Evolutionary conservation across 495 filamentous ascomycete species (phyloP).

Genomic region (Aspergillus olivimuriae): DNA sequence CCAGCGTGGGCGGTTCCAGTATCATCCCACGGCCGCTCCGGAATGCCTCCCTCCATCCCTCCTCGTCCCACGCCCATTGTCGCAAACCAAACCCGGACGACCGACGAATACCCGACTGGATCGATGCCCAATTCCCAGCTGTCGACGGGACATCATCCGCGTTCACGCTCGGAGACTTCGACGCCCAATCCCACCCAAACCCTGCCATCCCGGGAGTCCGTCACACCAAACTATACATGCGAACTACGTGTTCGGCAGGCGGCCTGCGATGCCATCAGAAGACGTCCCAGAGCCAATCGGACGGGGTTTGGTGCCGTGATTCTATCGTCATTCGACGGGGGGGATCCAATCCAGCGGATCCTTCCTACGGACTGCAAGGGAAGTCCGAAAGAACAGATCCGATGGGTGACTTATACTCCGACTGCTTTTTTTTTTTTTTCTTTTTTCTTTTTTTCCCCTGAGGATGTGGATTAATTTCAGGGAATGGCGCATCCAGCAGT

Average conservation of each 20-base stretch:
- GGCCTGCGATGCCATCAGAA: conserved; percentile 3
- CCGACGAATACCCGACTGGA: background rate
- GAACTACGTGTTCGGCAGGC: conserved; percentile 10
- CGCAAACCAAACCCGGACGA: no score
- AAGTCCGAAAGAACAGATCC: background rate
- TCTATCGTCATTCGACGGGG: background rate
- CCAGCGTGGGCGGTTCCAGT: no score
- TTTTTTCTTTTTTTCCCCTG: background rate
- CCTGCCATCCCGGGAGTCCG: conserved; percentile 8
- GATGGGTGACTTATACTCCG: background rate
- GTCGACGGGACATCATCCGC: conserved; percentile 6
- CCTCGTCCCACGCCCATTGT: no score
- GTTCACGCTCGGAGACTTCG: conserved; percentile 4
- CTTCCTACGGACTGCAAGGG: background rate
- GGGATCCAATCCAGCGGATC: background rate
- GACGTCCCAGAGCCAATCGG: conserved; percentile 5
- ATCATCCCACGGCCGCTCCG: no score
- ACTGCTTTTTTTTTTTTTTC: background rate
- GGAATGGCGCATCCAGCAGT: background rate
- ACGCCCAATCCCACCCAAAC: conserved; percentile 4
- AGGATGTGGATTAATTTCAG: background rate
- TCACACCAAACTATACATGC: conserved; percentile 5
- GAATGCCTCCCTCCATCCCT: no score
- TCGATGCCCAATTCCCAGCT: conserved; percentile 8
- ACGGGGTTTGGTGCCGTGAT: background rate